Evolutionary conservation across 495 filamentous ascomycete genomes (phyloP).

Genomic region (Podospora pseudopauciseta): DNA sequence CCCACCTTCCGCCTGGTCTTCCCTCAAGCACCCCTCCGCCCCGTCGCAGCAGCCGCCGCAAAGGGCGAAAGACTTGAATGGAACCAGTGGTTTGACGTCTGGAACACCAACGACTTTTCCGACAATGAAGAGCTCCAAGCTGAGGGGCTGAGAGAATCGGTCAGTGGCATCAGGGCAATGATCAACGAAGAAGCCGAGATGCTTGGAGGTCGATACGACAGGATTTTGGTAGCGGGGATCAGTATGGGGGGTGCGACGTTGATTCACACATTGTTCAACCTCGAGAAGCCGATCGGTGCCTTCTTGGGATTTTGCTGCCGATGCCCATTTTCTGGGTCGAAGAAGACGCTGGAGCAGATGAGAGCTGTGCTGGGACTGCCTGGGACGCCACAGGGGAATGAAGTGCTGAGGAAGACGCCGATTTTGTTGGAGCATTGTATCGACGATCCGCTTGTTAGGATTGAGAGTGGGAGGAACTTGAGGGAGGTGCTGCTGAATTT

Average conservation of each 20-base stretch:
- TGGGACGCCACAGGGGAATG: conserved; percentile 7
- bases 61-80: neutral
- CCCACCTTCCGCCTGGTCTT: conserved; percentile 40
- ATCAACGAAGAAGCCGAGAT: conserved; percentile 30
- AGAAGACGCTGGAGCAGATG: conserved; percentile 23
- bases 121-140: conserved; percentile 33
- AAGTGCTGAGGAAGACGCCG: conserved; percentile 35
- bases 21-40: conserved; percentile 40
- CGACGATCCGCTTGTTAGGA: conserved; percentile 50
- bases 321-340: conserved; percentile 47
- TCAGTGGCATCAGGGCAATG: conserved; percentile 22
- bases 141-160: conserved; percentile 28
- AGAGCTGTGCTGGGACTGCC: conserved; percentile 23
- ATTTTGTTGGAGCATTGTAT: conserved; percentile 53
- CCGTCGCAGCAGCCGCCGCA: neutral
- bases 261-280: conserved; percentile 40
- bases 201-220: conserved; percentile 25
- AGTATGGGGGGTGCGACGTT: conserved; percentile 45
- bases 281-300: conserved; percentile 33
- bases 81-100: conserved; percentile 44
- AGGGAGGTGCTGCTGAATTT: conserved; percentile 37
- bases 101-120: conserved; percentile 30
- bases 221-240: conserved; percentile 36
- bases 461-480: conserved; percentile 43
- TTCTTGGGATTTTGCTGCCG: conserved; percentile 57